These are phyloP conservation scores for Ogataea trehalophila DNA, from an alignment of 805 yeast genomes.

Conservation along the genomic window DNA sequence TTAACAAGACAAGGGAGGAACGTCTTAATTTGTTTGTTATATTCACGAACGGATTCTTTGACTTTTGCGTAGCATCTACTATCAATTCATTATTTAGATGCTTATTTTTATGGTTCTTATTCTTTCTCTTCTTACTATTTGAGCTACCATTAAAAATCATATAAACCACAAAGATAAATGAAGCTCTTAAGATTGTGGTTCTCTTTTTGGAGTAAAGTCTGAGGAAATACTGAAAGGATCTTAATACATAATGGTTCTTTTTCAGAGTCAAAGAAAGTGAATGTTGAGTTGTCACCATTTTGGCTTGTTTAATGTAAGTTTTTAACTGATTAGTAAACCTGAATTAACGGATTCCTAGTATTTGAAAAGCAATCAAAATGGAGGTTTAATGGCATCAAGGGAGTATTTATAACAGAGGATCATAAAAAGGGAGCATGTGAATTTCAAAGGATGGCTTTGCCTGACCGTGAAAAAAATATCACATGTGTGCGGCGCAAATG, in stretches of 20 bases:
- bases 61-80: not conserved
- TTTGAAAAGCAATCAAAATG: too few relatives aligned
- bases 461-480: not conserved
- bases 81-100: not conserved
- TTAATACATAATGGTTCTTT: constrained; percentile 9
- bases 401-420: too few relatives aligned
- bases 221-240: constrained; percentile 9
- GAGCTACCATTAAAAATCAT: constrained; percentile 27
- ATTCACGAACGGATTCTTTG: constrained; percentile 1
- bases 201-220: constrained; percentile 21
- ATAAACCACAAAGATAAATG: constrained; percentile 20
- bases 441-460: not conserved
- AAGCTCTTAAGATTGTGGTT: constrained; percentile 16
- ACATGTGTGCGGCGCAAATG: not conserved
- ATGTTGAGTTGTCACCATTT: not conserved
- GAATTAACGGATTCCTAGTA: too few relatives aligned
- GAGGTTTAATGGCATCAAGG: too few relatives aligned
- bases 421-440: not conserved
- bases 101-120: not conserved
- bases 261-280: not conserved
- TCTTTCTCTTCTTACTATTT: not conserved
- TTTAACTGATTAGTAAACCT: too few relatives aligned
- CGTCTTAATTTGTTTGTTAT: constrained; percentile 2
- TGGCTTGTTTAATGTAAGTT: not conserved
- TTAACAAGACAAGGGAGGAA: constrained; percentile 15